phyloP scores from a whole-genome alignment of 192 early-diverging fungal species.

The Linnemannia hyalina region DNA sequence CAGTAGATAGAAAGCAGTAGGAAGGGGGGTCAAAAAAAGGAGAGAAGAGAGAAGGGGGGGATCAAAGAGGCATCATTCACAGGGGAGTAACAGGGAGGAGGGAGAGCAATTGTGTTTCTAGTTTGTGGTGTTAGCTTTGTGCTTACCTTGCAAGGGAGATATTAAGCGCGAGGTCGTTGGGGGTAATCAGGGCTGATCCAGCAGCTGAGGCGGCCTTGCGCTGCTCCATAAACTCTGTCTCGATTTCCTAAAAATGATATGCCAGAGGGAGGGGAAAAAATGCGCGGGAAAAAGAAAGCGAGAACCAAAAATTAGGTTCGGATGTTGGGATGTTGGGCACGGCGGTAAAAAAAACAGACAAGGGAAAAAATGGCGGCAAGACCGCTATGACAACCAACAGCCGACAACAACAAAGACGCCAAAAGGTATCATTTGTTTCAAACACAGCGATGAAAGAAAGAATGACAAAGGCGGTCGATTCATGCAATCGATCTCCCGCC shows the following conservation, averaged over 20 bases:
- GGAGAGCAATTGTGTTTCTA: background rate
- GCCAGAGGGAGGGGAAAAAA: constrained; percentile 21
- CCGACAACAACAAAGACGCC: background rate
- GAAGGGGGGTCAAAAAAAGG: background rate
- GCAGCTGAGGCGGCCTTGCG: constrained; percentile 44
- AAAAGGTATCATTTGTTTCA: background rate
- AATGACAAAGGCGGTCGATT: background rate
- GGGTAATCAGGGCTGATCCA: constrained; percentile 34
- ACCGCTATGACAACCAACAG: background rate
- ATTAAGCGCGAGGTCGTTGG: constrained; percentile 46
- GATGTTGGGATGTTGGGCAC: background rate
- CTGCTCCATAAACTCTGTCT: constrained; percentile 52
- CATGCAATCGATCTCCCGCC: background rate
- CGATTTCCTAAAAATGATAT: constrained; percentile 37
- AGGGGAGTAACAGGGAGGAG: background rate
- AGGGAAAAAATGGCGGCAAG: background rate
- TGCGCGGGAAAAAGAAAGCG: constrained; percentile 31
- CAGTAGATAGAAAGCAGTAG: background rate
- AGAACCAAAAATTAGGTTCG: background rate
- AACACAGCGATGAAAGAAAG: background rate
- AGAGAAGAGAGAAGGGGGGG: background rate
- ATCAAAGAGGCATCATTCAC: background rate
- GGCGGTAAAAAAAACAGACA: background rate
- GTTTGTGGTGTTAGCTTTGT: background rate
- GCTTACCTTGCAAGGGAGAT: constrained; percentile 52